Percentiles rank a stretch among this genome's conserved stretches.
Conservation (phyloP, 371 early-diverging fungal genomes). For the Coelomomyces lativittatus region DNA sequence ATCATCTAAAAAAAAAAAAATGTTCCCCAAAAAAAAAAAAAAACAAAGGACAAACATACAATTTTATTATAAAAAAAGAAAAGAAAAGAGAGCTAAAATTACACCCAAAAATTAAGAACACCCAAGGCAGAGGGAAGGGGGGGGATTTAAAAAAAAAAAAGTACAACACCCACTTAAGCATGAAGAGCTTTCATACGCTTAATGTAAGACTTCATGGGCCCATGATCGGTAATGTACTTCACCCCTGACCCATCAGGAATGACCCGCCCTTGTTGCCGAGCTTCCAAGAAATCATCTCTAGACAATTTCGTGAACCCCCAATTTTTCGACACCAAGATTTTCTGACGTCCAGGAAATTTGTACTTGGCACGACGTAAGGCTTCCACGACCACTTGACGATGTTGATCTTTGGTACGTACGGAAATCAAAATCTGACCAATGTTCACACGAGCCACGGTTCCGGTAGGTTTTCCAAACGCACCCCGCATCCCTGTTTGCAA, state of each 20-base stretch:
- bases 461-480: constrained; percentile 99
- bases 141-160: too few relatives aligned
- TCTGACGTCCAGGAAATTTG: constrained; percentile 99
- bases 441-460: constrained; percentile 97
- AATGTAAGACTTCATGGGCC: constrained; percentile 59
- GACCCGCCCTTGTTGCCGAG: constrained; percentile 58
- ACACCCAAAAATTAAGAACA: too few relatives aligned
- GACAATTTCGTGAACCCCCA: constrained; percentile 99
- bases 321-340: constrained; percentile 96
- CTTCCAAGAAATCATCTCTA: constrained; percentile 62
- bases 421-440: constrained; percentile 97
- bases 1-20: too few relatives aligned
- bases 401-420: constrained; percentile 91
- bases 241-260: constrained; percentile 93
- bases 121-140: too few relatives aligned
- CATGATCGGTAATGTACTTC: constrained; percentile 83
- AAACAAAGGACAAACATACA: too few relatives aligned
- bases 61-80: too few relatives aligned
- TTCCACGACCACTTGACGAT: constrained; percentile 89
- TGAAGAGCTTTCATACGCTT: constrained; percentile 2
- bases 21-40: too few relatives aligned
- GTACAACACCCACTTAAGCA: too few relatives aligned
- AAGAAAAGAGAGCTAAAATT: too few relatives aligned
- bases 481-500: constrained; percentile 99
- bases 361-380: constrained; percentile 97